These are phyloP conservation scores for Danielozyma ontarioensis DNA, from an alignment of 805 yeast species.

Conservation along the genomic window DNA sequence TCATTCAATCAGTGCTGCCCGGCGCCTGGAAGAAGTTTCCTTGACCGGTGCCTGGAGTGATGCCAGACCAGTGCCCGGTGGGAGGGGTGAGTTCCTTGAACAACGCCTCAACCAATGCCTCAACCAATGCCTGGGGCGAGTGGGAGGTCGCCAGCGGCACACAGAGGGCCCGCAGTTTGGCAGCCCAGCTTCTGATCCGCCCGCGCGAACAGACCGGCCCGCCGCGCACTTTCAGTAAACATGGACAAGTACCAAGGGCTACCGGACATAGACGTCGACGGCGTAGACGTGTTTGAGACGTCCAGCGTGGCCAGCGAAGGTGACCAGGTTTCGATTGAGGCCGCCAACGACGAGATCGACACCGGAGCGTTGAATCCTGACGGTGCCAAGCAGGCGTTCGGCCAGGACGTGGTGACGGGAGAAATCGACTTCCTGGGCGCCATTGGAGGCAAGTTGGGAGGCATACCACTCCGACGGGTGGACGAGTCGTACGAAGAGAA, in stretches of 20 bases:
- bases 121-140: too few relatives aligned
- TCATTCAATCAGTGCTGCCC: too few relatives aligned
- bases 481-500: slow-evolving; percentile 9
- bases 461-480: neutral
- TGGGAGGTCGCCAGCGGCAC: too few relatives aligned
- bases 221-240: too few relatives aligned
- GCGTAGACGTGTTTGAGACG: slow-evolving; percentile 10
- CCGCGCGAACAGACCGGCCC: too few relatives aligned
- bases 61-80: too few relatives aligned
- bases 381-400: slow-evolving; percentile 6
- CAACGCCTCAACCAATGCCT: too few relatives aligned
- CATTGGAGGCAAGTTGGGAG: slow-evolving; percentile 1
- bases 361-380: slow-evolving; percentile 1
- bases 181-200: too few relatives aligned
- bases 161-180: too few relatives aligned
- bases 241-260: slow-evolving; percentile 12
- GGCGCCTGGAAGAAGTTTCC: too few relatives aligned
- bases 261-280: slow-evolving; percentile 4
- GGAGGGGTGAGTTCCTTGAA: too few relatives aligned
- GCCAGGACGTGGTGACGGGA: slow-evolving; percentile 3
- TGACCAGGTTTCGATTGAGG: slow-evolving; percentile 2
- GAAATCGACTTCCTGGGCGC: slow-evolving; percentile 11
- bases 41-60: too few relatives aligned
- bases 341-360: slow-evolving; percentile 1
- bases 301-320: slow-evolving; percentile 10